Evolutionary conservation across 2,329 filamentous ascomycete species (phyloP), one percentile per base, ranked within the genome.

Genomic region (Byssochlamys sp.): DNA sequence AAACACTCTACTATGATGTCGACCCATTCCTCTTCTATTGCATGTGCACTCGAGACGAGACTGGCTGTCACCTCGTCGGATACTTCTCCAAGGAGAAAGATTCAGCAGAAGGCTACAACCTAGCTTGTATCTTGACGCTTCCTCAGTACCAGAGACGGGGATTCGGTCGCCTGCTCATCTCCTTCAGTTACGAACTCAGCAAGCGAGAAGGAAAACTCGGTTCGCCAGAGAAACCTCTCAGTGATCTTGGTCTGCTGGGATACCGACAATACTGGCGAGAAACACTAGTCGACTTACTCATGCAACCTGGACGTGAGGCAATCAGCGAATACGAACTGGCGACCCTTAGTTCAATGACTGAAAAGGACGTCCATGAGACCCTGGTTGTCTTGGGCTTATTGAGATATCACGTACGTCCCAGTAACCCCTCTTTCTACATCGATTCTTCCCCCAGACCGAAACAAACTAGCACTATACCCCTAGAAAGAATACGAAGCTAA

Each of bases 31-130:
- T 97, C 5, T 97, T 97, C 77, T 97, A 97, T 71, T 91, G 96
- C 65, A 89, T 97, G 77, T 95, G 91, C 63, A 94, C 96, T 66
- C 92, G 91, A 65, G 89, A 96, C 67, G 88, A 94, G 57, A 83
- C 87, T 19, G 92, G 92, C 19, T 96, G 94, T 69, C 94, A 96
- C 70, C 94, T 99, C 64, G 92, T 97, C 27, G 94, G 94, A n/a
- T 99, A 99, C 70, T 99, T 99, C 67, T 95, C 89, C 57, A 99
- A 99, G 71, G 94, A 99, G 73, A 99, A 99, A 66, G 94, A 99
- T 73, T 92, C 88, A 45, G 91, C 91, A 0, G 95, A 99, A 67
- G 90, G 89, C 29, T 99, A 97, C 81, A 99, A 99, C 69, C 87
- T 99, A 31, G 95, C 94, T 3, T 99, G 95, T 82, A 99, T 99